A percentile compares a stretch with the other conserved stretches of the same genome.
phyloP scores from a whole-genome alignment of 2,329 filamentous ascomycete species.

The Achaetomium macrosporum region DNA sequence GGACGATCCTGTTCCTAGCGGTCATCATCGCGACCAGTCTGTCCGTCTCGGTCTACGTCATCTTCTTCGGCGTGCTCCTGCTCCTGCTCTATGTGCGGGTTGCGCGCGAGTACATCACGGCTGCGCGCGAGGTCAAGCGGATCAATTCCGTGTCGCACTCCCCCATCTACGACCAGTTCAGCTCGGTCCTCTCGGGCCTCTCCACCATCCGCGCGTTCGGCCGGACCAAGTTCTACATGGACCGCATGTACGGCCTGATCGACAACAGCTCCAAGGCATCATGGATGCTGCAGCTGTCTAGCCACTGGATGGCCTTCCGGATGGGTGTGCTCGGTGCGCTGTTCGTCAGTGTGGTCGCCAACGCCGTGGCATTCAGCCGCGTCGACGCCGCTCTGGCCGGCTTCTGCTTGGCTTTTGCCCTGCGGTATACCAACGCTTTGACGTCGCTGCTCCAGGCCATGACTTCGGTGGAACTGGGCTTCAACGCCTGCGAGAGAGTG shows the following conservation, averaged over 20 bases:
- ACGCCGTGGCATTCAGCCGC: conserved; percentile 32
- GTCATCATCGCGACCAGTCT: conserved; percentile 34
- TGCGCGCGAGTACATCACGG: conserved; percentile 33
- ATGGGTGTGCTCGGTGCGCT: conserved; percentile 35
- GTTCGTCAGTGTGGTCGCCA: conserved; percentile 34
- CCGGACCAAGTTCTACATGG: conserved; percentile 33
- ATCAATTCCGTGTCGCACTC: conserved; percentile 38
- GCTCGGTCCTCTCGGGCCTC: conserved; percentile 35
- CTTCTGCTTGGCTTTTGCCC: conserved; percentile 36
- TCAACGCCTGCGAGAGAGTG: conserved; percentile 40
- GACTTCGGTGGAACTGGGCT: conserved; percentile 35
- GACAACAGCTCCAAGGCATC: conserved; percentile 30
- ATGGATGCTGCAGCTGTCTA: conserved; percentile 30
- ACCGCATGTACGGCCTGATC: conserved; percentile 31
- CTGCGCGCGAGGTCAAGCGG: conserved; percentile 36
- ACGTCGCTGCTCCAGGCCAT: conserved; percentile 32
- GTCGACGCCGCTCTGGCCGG: conserved; percentile 36
- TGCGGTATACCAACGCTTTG: conserved; percentile 33
- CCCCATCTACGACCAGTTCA: conserved; percentile 39
- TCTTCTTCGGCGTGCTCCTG: conserved; percentile 33
- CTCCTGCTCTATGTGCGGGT: conserved; percentile 31
- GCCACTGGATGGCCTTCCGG: conserved; percentile 35
- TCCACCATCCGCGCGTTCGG: conserved; percentile 38
- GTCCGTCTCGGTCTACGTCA: conserved; percentile 31
- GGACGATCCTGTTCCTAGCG: conserved; percentile 27